Evolutionary conservation across 495 filamentous ascomycete species (phyloP), one percentile per base, ranked within the genome.

Genomic region (Diplogelasinospora grovesii): DNA sequence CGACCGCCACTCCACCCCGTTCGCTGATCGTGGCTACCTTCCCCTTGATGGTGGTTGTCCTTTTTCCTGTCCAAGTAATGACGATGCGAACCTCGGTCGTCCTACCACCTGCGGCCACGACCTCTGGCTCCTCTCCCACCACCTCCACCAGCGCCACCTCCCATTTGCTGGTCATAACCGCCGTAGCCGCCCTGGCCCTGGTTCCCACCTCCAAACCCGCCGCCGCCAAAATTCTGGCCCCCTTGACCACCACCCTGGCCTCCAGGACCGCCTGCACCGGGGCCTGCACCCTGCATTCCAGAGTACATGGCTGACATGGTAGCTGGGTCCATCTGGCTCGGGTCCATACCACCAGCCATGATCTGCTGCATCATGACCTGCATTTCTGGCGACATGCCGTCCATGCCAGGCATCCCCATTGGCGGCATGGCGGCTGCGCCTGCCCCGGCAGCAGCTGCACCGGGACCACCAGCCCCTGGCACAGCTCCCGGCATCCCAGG

Each of bases 321-420:
- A 26, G 54, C 36, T 30, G 50, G 46, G 29, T 58, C 57, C 81
- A 93, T 86, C 54, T 86, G 76, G 14, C 72, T 75, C 8, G 82
- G 82, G 60, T 95, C 86, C 57, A 92, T 74, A n/a, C 89, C 87
- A 22, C 75, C 73, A 13, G 79, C 72, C 70, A 87, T 87, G 82
- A 93, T 88, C 49, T 79, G 72, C 46, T 79, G 70, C 67, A 90
- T 77, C 82, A 89, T 87, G 16, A 75, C 73, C 60, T 86, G 82
- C 82, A 90, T 86, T 65, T 86, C 84, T 0, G 76, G 75, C 49
- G 82, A 71, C 53, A 89, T 80, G 25, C 82, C 48, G 60, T 82
- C 77, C 69, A 89, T 82, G 7, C 79, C 81, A 5, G 78, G 70
- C 73, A 85, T 80, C 6, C 63, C 62, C 41, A 71, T 63, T 29